Conservation (phyloP, 1,139 yeast species). For the Lodderomyces beijingensis region DNA sequence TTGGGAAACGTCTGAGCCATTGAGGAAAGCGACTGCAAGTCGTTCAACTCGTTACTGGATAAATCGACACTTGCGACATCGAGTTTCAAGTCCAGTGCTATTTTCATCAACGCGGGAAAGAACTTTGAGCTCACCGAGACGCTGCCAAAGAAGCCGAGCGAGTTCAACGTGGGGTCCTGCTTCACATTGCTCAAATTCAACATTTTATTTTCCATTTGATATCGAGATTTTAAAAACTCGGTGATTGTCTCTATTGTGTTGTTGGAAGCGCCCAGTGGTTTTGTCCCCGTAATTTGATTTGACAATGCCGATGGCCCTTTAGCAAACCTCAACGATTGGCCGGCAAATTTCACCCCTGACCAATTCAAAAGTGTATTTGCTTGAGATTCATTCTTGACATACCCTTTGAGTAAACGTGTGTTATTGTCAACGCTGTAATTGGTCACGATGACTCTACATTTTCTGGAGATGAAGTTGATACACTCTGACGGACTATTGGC, state of each 20-base stretch:
- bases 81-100: conserved; percentile 55
- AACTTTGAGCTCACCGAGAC: conserved; percentile 65
- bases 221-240: conserved; percentile 60
- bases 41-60: conserved; percentile 64
- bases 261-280: conserved; percentile 17
- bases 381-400: conserved; percentile 50
- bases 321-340: conserved; percentile 56
- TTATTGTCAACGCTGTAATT: conserved; percentile 41
- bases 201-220: conserved; percentile 59
- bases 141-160: conserved; percentile 63
- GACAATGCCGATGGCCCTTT: conserved; percentile 24
- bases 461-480: conserved; percentile 63
- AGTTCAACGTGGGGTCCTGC: conserved; percentile 57
- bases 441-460: conserved; percentile 52
- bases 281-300: conserved; percentile 13
- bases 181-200: conserved; percentile 68
- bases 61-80: conserved; percentile 73
- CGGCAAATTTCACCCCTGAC: conserved; percentile 81
- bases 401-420: conserved; percentile 53
- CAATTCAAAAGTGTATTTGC: conserved; percentile 57
- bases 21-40: conserved; percentile 57
- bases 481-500: conserved; percentile 68
- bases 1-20: conserved; percentile 72
- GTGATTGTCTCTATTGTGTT: conserved; percentile 61
- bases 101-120: conserved; percentile 87